Base-by-base conservation (phyloP, 139 green algal genomes). In the Chloropicon primus region DNA sequence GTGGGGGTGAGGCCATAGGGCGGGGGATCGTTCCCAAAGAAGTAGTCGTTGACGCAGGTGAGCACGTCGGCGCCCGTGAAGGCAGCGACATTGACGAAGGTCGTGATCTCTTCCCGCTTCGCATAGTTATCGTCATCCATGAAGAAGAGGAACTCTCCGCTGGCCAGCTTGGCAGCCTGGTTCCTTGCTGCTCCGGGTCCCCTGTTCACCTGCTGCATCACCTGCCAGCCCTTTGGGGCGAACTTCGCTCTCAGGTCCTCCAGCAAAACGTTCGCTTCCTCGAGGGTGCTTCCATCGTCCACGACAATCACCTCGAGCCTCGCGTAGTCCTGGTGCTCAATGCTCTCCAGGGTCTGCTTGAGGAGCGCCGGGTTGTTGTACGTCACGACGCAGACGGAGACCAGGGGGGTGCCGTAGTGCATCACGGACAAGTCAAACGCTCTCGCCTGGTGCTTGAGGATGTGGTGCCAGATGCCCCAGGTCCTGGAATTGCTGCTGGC, bases 321-420 rank as follows among this genome's bases (percentile, higher is more conserved):
- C 21, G 27, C 21, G 24, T 82, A 81, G 27, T 84, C 54, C 3
- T 72, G 22, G n/a, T 81, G 27, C 29, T 81, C 71, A 10, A 84
- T 80, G 26, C 71, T 26, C 71, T 74, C 21, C 22, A 81, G 28
- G 23, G 78, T 72, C 26, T 84, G 80, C 24, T 78, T 81, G 10
- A 84, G 72, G 28, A 76, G n/a, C 21, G 28, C 73, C 22, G 76
- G 76, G 72, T 81, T 81, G 76, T 84, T 84, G 76, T 73, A 84
- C 5, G 79, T 81, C 54, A 81, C 80, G n/a, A 84, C 73, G 76
- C 76, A 81, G 25, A 84, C 80, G n/a, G 71, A 73, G 22, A 84
- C 80, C 22, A 84, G 80, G 2, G 80, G 80, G 2, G 25, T 28
- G 27, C 27, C 2, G 27, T 78, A 73, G 26, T 62, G 75, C 28